Conservation (phyloP, 139 green algal species). For the Volvox africanus region DNA sequence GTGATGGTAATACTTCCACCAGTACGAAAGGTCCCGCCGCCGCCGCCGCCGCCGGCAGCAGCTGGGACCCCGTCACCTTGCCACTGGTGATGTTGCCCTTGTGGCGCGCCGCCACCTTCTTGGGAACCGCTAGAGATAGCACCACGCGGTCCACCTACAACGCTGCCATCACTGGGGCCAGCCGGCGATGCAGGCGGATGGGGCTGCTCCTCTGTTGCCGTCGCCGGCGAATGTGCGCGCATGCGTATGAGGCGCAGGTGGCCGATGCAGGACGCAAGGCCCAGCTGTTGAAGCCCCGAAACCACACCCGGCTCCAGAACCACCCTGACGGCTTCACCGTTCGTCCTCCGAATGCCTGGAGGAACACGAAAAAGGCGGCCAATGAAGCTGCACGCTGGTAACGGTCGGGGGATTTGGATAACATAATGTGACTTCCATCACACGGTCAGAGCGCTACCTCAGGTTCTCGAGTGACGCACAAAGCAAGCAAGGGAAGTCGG, state of each 20-base stretch:
- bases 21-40: too few species aligned
- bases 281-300: conserved; percentile 52
- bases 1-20: too few species aligned
- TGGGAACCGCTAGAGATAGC: too few species aligned
- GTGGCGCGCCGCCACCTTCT: too few species aligned
- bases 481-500: too few species aligned
- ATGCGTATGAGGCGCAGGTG: conserved; percentile 62
- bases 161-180: too few species aligned
- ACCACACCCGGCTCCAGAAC: neutral
- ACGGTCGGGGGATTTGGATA: neutral
- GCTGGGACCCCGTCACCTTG: too few species aligned
- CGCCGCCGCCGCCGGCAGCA: neutral
- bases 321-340: neutral
- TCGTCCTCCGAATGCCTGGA: neutral
- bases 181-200: neutral
- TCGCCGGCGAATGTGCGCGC: neutral
- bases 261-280: conserved; percentile 65
- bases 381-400: neutral
- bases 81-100: too few species aligned
- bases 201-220: neutral
- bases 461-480: too few species aligned
- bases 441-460: too few species aligned
- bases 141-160: too few species aligned
- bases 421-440: neutral
- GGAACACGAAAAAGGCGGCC: neutral